Evolutionary conservation across 179 eudicot genomes (phyloP), one percentile per base, ranked within the genome.

Genomic region (Actinidia chinensis): DNA sequence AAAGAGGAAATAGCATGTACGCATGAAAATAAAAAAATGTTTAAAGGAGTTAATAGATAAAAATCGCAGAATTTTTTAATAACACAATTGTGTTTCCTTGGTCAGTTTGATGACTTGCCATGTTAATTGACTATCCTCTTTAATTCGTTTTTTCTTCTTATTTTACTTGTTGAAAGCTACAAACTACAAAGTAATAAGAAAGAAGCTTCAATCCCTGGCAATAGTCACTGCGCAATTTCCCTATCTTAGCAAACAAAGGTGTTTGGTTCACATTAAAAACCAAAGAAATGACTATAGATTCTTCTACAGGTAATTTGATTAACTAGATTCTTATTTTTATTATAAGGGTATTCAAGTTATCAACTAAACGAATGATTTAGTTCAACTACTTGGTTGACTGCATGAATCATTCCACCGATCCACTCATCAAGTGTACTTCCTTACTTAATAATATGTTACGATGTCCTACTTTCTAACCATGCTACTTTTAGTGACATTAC

Each of bases 181-280:
- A 64, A 55, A 5, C 17, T 6, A 25, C 43, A 15, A 67, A 46
- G 36, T 47, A 43, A 69, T 69, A 14, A 47, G 11, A 69, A 69
- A 69, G 55, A 69, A 59, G 64, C 17, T 59, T 59, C 64, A 52
- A 67, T 42, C 71, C 23, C 51, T 69, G 13, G 40, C n/a, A 47
- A 69, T 51, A 69, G 40, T 7, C 55, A 15, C 55, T 69, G 12
- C 48, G 7, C 73, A 69, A 48, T 69, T 69, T 51, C 17, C 13
- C 48, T 69, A 28, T 46, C 36, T 47, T 22, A 13, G 55, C 12
- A 23, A 9, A 48, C 40, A 22, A 13, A 23, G 33, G 55, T 47
- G 17, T 12, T 47, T 69, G 54, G 13, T 46, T 28, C 55, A 25
- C 7, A 70, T 70, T 23, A 70, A 25, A 70, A 68, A 12, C 58